Evolutionary conservation across 2,329 filamentous ascomycete genomes (phyloP).

Genomic region (Sporothrix luriei): DNA sequence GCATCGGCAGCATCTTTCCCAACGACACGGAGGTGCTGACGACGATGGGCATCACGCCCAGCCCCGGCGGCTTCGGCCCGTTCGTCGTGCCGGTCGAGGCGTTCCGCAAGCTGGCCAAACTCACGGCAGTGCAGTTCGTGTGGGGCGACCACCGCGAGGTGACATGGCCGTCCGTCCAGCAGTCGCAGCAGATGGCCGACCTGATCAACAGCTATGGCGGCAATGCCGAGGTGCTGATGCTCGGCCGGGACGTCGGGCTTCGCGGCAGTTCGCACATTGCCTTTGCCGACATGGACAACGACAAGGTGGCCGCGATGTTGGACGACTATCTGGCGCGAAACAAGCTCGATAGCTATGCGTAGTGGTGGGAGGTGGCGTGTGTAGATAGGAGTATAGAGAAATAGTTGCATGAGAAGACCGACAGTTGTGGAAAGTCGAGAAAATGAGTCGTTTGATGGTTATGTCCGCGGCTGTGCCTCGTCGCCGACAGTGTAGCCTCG

Average conservation of each 20-base stretch:
- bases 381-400: not conserved
- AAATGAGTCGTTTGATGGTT: not conserved
- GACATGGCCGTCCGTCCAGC: constrained; percentile 23
- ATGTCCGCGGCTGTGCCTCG: constrained; percentile 30
- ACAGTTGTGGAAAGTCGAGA: not conserved
- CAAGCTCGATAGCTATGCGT: constrained; percentile 35
- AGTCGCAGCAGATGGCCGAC: constrained; percentile 36
- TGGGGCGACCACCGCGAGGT: constrained; percentile 39
- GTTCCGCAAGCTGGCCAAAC: constrained; percentile 39
- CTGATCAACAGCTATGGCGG: constrained; percentile 39
- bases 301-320: constrained; percentile 37
- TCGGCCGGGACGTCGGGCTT: constrained; percentile 37
- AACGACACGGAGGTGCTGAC: constrained; percentile 30
- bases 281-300: constrained; percentile 40
- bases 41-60: constrained; percentile 17
- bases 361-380: not conserved
- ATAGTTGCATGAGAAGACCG: too few species aligned
- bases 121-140: constrained; percentile 39
- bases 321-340: constrained; percentile 37
- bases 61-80: constrained; percentile 35
- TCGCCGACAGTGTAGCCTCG: constrained; percentile 82
- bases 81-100: constrained; percentile 38
- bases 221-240: constrained; percentile 38
- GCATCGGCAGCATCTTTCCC: constrained; percentile 40
- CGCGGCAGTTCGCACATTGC: constrained; percentile 39